phyloP scores from a whole-genome alignment of 2,329 filamentous ascomycete species.

The Ceratocystis harringtonii region DNA sequence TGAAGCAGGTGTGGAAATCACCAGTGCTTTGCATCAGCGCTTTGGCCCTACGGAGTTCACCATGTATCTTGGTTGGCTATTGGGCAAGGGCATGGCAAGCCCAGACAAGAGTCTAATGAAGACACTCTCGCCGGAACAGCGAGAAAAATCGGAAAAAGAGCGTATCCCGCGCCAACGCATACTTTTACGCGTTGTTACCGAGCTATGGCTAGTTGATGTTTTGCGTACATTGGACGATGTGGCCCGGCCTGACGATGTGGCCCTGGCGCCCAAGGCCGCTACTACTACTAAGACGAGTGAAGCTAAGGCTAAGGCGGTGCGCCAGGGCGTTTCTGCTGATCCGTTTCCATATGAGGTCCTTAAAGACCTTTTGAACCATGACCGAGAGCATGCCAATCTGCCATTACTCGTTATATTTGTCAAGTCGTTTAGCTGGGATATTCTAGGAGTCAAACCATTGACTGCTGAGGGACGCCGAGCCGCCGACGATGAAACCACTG shows the following conservation, averaged over 20 bases:
- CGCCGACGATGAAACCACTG: constrained; percentile 56
- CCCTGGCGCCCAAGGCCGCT: constrained; percentile 38
- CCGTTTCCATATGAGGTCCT: constrained; percentile 95
- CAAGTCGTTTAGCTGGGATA: constrained; percentile 91
- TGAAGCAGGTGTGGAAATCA: constrained; percentile 78
- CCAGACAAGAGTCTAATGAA: constrained; percentile 78
- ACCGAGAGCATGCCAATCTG: constrained; percentile 81
- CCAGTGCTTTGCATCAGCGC: constrained; percentile 87
- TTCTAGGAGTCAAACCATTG: constrained; percentile 62
- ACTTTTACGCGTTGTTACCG: constrained; percentile 77
- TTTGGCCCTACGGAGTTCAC: constrained; percentile 88
- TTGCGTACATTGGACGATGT: constrained; percentile 64
- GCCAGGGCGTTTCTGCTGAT: constrained; percentile 52
- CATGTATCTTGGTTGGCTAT: constrained; percentile 76
- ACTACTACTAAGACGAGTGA: constrained; percentile 42
- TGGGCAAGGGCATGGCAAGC: constrained; percentile 79
- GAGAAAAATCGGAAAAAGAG: constrained; percentile 93
- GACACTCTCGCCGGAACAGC: constrained; percentile 59
- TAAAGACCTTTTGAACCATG: constrained; percentile 87
- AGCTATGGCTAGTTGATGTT: constrained; percentile 87
- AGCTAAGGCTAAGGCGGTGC: constrained; percentile 39
- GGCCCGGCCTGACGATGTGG: constrained; percentile 46
- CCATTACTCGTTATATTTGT: constrained; percentile 89
- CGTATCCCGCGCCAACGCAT: constrained; percentile 72
- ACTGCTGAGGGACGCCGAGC: constrained; percentile 68